A percentile compares a stretch with the other conserved stretches of the same genome.
phyloP scores from a whole-genome alignment of 306 rosid genomes.

The peach (Prunus persica) region DNA sequence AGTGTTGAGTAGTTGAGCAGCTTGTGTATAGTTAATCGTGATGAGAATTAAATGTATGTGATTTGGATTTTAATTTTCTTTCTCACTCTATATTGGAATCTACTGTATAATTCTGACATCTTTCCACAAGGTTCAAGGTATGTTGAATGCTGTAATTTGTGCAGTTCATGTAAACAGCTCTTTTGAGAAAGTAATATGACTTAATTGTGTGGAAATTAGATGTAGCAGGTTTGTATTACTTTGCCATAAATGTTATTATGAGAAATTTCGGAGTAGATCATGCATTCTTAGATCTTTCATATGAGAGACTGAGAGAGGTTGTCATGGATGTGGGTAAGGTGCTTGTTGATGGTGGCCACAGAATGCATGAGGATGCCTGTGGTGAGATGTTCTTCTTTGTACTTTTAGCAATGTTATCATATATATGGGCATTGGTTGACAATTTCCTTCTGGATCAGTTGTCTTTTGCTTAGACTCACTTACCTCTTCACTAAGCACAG shows the following conservation, averaged over 20 bases:
- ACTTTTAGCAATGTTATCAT: not conserved
- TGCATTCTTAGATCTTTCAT: not conserved
- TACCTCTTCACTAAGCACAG: not conserved
- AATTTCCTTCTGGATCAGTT: not conserved
- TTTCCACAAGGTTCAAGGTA: slow-evolving; percentile 6
- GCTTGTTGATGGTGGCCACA: not conserved
- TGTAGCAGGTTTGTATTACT: not conserved
- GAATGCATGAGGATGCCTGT: no score
- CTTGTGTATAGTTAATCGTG: slow-evolving; percentile 18
- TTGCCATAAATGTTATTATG: not conserved
- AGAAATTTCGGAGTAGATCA: no score
- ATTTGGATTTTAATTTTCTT: slow-evolving; percentile 1
- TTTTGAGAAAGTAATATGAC: slow-evolving; percentile 2
- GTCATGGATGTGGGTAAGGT: not conserved
- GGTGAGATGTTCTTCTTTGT: not conserved
- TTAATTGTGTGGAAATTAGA: not conserved
- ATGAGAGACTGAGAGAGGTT: not conserved
- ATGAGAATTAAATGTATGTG: slow-evolving; percentile 15
- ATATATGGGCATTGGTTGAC: not conserved
- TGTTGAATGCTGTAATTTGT: slow-evolving; percentile 1
- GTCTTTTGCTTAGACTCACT: no score
- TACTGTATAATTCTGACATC: slow-evolving; percentile 9
- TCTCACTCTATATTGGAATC: not conserved
- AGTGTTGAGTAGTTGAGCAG: slow-evolving; percentile 13
- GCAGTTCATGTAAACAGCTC: slow-evolving; percentile 8